Conservation (phyloP, 345 rosid species). For the Streptanthus diversifolius region DNA sequence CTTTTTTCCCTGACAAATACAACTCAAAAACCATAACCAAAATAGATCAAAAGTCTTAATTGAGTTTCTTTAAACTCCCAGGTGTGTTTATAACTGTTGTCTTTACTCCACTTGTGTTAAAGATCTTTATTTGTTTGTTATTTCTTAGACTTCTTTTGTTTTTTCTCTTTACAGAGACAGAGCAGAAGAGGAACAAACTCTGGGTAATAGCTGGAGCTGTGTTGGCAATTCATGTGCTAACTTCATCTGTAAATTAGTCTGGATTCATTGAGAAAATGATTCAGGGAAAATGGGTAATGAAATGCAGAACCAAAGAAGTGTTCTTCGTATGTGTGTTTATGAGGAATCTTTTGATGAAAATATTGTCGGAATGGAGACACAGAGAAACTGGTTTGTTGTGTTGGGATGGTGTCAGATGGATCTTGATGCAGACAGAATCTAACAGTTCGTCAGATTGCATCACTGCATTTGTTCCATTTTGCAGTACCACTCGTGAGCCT, state of each 20-base stretch:
- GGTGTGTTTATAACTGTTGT: conserved; percentile 26
- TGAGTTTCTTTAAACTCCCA: conserved; percentile 22
- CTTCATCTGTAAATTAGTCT: conserved; percentile 18
- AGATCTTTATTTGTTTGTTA: conserved; percentile 14
- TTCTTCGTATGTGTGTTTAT: conserved; percentile 3
- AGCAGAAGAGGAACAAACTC: conserved; percentile 18
- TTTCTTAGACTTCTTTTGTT: background rate
- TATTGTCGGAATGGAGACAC: conserved; percentile 24
- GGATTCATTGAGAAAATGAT: conserved; percentile 18
- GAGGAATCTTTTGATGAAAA: conserved; percentile 27
- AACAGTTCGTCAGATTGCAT: conserved; percentile 33
- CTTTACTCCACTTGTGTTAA: conserved; percentile 33
- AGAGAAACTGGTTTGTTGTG: conserved; percentile 26
- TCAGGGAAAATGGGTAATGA: conserved; percentile 1
- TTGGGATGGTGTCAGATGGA: conserved; percentile 26
- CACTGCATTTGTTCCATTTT: conserved; percentile 35
- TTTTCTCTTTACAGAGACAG: conserved; percentile 7
- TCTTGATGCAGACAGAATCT: conserved; percentile 38
- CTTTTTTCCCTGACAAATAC: conserved; percentile 23
- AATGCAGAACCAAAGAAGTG: conserved; percentile 23
- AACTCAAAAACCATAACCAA: conserved; percentile 18
- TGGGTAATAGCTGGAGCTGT: conserved; percentile 29
- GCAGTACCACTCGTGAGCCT: conserved; percentile 39
- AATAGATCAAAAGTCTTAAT: background rate
- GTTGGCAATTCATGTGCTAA: conserved; percentile 37